These are phyloP conservation scores for Yarrowia sp. DNA, from an alignment of 805 yeast genomes.

Conservation along the genomic window DNA sequence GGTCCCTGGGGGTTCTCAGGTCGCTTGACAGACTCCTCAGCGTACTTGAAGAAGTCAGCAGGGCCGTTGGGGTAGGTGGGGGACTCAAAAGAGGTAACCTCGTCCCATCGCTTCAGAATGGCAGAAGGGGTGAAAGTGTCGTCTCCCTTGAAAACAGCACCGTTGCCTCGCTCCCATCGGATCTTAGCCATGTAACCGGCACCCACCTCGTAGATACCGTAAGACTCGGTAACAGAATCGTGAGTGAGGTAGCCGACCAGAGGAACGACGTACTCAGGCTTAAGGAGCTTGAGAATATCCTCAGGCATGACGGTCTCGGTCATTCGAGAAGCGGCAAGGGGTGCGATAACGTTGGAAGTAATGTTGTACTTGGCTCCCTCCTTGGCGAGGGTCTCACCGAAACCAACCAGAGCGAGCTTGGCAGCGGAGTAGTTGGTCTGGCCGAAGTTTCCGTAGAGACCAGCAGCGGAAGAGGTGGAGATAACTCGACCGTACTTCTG, in stretches of 20 bases:
- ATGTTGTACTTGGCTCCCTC: constrained; percentile 88
- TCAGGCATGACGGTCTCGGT: constrained; percentile 87
- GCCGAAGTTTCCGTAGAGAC: constrained; percentile 94
- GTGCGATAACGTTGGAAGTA: constrained; percentile 82
- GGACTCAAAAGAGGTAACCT: constrained; percentile 56
- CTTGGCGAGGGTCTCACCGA: constrained; percentile 90
- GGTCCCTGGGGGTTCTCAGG: constrained; percentile 59
- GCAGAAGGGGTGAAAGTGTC: constrained; percentile 79
- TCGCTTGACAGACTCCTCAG: constrained; percentile 50
- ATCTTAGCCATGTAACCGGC: constrained; percentile 91
- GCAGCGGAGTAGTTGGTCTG: constrained; percentile 96
- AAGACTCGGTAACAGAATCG: constrained; percentile 57
- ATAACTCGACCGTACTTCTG: constrained; percentile 86
- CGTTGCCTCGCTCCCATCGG: constrained; percentile 92
- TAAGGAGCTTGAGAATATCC: constrained; percentile 70
- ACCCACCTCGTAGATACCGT: constrained; percentile 85
- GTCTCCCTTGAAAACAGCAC: constrained; percentile 78
- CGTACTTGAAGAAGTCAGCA: constrained; percentile 64
- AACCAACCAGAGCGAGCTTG: constrained; percentile 82
- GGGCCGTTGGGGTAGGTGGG: constrained; percentile 67
- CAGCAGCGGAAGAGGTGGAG: constrained; percentile 97
- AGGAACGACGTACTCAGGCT: constrained; percentile 91
- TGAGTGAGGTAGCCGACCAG: constrained; percentile 77
- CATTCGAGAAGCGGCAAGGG: constrained; percentile 94
- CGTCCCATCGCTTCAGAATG: constrained; percentile 61